Evolutionary conservation across 1,284 basidiomycete genomes (phyloP).

Genomic region (Cutaneotrichosporon arboriforme): DNA sequence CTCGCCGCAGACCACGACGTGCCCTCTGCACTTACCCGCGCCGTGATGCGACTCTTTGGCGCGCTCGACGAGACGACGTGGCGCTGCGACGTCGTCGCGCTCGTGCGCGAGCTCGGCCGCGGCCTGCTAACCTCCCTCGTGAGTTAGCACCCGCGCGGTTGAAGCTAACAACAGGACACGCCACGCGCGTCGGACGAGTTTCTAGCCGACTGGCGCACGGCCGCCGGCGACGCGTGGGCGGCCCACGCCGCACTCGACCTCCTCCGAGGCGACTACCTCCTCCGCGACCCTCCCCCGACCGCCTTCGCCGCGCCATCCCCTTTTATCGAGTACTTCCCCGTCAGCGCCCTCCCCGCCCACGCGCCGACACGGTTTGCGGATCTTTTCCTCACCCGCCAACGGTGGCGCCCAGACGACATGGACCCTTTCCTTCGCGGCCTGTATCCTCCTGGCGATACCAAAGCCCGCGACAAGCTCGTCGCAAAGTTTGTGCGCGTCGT

Average conservation of each 20-base stretch:
- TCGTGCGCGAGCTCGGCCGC: constrained; percentile 48
- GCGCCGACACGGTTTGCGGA: constrained; percentile 72
- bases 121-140: constrained; percentile 65
- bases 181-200: constrained; percentile 52
- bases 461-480: constrained; percentile 77
- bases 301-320: constrained; percentile 23
- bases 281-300: constrained; percentile 23
- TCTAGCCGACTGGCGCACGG: constrained; percentile 60
- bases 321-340: constrained; percentile 64
- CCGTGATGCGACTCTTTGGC: constrained; percentile 77
- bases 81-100: constrained; percentile 24
- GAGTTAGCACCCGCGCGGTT: constrained; percentile 32
- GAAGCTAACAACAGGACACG: constrained; percentile 52
- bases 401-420: constrained; percentile 76
- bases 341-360: constrained; percentile 63
- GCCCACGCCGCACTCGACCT: constrained; percentile 54
- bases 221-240: constrained; percentile 69
- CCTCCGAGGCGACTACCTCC: constrained; percentile 65
- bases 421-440: constrained; percentile 72
- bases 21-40: constrained; percentile 56
- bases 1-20: constrained; percentile 72
- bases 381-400: constrained; percentile 68
- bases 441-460: constrained; percentile 61
- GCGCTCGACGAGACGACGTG: constrained; percentile 41
- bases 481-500: constrained; percentile 75